Evolutionary conservation across 768 basidiomycete species (phyloP), one percentile per base, ranked within the genome.

Genomic region (Mycena galopus): DNA sequence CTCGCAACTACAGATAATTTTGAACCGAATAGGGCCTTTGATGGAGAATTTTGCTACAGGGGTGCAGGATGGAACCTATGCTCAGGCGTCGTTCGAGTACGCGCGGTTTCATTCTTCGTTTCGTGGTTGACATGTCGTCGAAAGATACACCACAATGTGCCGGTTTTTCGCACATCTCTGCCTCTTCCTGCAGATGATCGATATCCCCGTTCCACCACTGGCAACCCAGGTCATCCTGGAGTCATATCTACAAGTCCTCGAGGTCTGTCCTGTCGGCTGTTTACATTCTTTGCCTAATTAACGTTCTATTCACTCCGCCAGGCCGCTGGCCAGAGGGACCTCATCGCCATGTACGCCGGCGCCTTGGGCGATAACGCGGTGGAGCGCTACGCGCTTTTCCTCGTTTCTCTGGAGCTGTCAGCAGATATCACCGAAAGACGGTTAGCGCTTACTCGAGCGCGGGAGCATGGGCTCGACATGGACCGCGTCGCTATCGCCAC

Each of bases 81-180:
- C 84, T 25, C 78, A 80, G 12, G 78, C 83, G 27, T 87, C 89
- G 0, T 84, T 85, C 37, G 92, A 94, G 93, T 93, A 74, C 50
- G 91, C 82, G 7, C 67, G 68, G 17, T 30, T 55, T 68, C 23
- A 16, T 30, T 35, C 23, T 17, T 21, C 11, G 27, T 47, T 67
- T 30, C n/a, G 21, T 42, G 25, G 30, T 21, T 53, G 8, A 60
- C n/a, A n/a, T 42, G 6, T 8, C 58, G 47, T 32, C 61, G 66
- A 35, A 67, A 94, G 93, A 73, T 93, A 93, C 77, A 85, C 90
- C 0, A 86, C 88, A 0, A 88, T 95, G 86, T 91, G 90, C 55
- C 92, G 96, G 4, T 99, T 99, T 84, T 98, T 97, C 77, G 93
- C 96, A 0, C 97, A 99, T 78, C 84, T 99, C 27, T 95, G 95